These are phyloP conservation scores for Dactylonectria estremocensis DNA, from an alignment of 2,329 filamentous ascomycete genomes.

Conservation along the genomic window DNA sequence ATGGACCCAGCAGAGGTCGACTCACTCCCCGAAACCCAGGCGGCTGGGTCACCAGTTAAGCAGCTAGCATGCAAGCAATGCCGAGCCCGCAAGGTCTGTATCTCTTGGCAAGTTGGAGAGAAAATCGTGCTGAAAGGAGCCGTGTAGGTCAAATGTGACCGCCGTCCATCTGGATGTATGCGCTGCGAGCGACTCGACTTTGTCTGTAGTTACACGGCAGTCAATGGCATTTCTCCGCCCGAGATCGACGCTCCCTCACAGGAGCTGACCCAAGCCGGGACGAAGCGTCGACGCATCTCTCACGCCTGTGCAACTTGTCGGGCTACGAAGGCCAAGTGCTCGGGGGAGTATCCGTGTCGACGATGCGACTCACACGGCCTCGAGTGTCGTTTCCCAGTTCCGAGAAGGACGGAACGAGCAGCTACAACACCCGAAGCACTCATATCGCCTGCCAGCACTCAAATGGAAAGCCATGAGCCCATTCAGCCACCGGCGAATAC, in stretches of 20 bases:
- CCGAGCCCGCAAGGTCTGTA: conserved; percentile 44
- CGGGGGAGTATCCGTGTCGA: conserved; percentile 50
- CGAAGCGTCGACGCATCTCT: conserved; percentile 43
- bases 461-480: neutral
- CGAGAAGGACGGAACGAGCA: neutral
- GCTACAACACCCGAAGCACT: conserved; percentile 3
- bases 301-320: conserved; percentile 54
- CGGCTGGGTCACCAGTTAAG: conserved; percentile 7
- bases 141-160: conserved; percentile 47
- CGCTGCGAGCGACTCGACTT: conserved; percentile 38
- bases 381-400: conserved; percentile 25
- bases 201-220: conserved; percentile 32
- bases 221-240: too few species aligned
- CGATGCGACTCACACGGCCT: conserved; percentile 46
- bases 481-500: neutral
- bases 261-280: conserved; percentile 48
- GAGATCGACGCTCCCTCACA: neutral
- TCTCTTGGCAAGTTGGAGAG: neutral
- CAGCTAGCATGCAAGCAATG: conserved; percentile 43
- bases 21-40: conserved; percentile 10
- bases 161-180: conserved; percentile 34
- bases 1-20: conserved; percentile 6
- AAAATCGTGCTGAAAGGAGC: conserved; percentile 26
- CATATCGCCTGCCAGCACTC: conserved; percentile 25
- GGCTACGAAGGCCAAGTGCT: conserved; percentile 54